phyloP scores from a whole-genome alignment of 2,329 filamentous ascomycete species.

The Fusarium sp. region DNA sequence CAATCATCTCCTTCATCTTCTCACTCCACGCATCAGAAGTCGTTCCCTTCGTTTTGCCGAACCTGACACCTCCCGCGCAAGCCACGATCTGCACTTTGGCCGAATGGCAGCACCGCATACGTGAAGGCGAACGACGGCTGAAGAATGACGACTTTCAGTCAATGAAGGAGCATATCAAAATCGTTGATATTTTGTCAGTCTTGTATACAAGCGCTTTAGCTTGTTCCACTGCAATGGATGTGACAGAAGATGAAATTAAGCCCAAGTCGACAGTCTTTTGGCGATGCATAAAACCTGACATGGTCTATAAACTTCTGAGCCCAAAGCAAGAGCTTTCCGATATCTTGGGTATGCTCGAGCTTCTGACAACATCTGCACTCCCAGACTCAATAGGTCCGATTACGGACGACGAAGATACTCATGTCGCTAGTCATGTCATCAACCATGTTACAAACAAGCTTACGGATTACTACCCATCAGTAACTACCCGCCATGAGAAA shows the following conservation, averaged over 20 bases:
- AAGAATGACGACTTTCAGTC: conserved; percentile 50
- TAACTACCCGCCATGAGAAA: conserved; percentile 50
- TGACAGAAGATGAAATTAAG: conserved; percentile 43
- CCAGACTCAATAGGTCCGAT: conserved; percentile 74
- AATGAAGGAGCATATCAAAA: conserved; percentile 67
- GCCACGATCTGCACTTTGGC: conserved; percentile 69
- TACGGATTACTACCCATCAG: conserved; percentile 60
- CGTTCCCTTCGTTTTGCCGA: conserved; percentile 66
- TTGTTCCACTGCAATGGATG: conserved; percentile 57
- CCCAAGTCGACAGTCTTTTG: conserved; percentile 65
- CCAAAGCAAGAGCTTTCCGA: conserved; percentile 71
- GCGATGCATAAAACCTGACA: conserved; percentile 72
- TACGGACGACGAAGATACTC: conserved; percentile 53
- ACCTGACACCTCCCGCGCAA: conserved; percentile 64
- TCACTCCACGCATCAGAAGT: conserved; percentile 68
- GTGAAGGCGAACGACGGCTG: conserved; percentile 58
- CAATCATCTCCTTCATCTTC: conserved; percentile 71
- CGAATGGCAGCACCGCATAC: conserved; percentile 62
- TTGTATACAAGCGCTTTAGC: conserved; percentile 71
- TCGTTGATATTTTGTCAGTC: conserved; percentile 70
- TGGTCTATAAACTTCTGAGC: conserved; percentile 73
- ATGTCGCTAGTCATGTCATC: conserved; percentile 61
- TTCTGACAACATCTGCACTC: conserved; percentile 74
- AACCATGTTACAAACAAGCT: conserved; percentile 71
- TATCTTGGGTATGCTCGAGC: conserved; percentile 69